Percentiles rank a stretch among this genome's conserved stretches.
Conservation (phyloP, 106 monocot species). For the Iris macrosiphon region DNA sequence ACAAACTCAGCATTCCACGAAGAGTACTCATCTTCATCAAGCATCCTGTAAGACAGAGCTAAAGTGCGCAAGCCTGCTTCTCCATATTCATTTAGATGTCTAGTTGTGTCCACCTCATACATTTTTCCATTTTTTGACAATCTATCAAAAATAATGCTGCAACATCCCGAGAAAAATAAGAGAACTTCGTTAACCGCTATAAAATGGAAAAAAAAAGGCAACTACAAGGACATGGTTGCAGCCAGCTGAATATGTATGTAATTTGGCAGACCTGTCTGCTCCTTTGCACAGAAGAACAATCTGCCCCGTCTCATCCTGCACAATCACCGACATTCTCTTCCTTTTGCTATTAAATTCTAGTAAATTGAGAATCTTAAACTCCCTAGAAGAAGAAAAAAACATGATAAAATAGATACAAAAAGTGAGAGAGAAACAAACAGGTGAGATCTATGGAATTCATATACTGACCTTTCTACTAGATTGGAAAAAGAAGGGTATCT, state of each 20-base stretch:
- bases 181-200: no score
- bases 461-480: slow-evolving; percentile 44
- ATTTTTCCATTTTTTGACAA: slow-evolving; percentile 36
- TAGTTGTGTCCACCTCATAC: slow-evolving; percentile 34
- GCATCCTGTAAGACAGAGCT: slow-evolving; percentile 48
- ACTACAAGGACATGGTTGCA: neutral
- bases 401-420: neutral
- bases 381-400: slow-evolving; percentile 5
- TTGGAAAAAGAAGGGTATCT: slow-evolving; percentile 24
- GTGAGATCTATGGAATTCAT: neutral
- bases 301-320: slow-evolving; percentile 35
- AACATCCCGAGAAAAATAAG: neutral
- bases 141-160: slow-evolving; percentile 67
- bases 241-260: neutral
- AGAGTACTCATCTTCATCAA: slow-evolving; percentile 49
- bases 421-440: neutral
- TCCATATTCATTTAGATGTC: slow-evolving; percentile 52
- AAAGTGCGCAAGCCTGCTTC: slow-evolving; percentile 68
- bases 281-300: slow-evolving; percentile 39
- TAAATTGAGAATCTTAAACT: slow-evolving; percentile 31
- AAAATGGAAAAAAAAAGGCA: neutral
- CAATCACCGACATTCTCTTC: slow-evolving; percentile 49
- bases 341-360: slow-evolving; percentile 42
- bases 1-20: slow-evolving; percentile 43
- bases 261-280: slow-evolving; percentile 31